Base-by-base conservation (phyloP, 371 early-diverging fungal genomes). In the Actinomucor elegans region DNA sequence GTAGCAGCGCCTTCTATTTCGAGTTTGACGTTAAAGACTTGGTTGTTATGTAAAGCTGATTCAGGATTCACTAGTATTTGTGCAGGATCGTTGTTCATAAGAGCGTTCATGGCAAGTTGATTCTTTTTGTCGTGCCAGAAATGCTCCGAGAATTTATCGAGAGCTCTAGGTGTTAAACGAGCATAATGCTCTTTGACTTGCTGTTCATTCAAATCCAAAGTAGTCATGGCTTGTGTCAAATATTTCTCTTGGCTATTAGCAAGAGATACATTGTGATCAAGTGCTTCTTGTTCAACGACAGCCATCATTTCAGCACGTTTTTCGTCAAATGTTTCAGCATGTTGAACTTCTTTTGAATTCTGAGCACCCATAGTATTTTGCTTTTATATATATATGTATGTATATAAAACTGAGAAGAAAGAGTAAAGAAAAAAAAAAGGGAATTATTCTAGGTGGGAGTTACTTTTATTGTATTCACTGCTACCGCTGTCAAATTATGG, bases 41-140 rank as follows among this genome's bases (percentile, higher is more conserved):
- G 83, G 26, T 61, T 59, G 26, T 57, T 49, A 6, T 64, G 61
- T 9, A 80, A 18, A 20, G 59, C 67, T 5, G 67, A 71, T 5
- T 70, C 43, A 33, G 79, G 83, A 69, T 83, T 85, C 20, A 84
- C 71, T 28, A 88, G 57, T 15, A 87, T 71, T n/a, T 77, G 68
- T 3, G 69, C 61, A 37, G 83, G 83, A 28, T 86, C 71, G 44
- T 81, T 74, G 23, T 69, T 73, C 35, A 80, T 76, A 10, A 87
- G 59, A 1, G 88, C 87, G 59, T 86, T 85, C 62, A 83, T 75
- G 9, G 85, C 85, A 34, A 90, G 61, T 33, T 54, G 52, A 71
- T 87, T 90, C 74, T 87, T 90, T 48, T 74, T 61, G 23, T 88
- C 84, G 20, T 78, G 73, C 49, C 73, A 69, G 52, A 89, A 88